A percentile compares a stretch with the other conserved stretches of the same genome.
Conservation (phyloP, 2,329 filamentous ascomycete genomes). For the Pseudopithomyces maydicus region DNA sequence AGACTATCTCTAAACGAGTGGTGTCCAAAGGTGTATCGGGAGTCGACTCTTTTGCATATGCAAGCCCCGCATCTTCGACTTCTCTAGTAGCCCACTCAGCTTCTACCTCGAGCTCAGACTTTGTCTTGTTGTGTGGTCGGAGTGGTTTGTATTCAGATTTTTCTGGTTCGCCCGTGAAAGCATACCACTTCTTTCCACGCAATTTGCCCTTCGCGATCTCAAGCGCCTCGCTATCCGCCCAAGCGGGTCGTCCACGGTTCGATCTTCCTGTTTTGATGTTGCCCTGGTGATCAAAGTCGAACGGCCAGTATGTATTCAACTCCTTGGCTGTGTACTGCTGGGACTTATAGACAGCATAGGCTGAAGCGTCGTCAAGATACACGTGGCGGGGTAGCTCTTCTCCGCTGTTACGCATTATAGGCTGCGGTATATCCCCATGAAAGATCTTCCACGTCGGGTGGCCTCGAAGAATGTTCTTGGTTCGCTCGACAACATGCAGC, state of each 20-base stretch:
- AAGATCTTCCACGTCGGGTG: constrained; percentile 49
- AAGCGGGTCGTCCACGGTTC: constrained; percentile 47
- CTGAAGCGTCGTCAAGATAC: constrained; percentile 48
- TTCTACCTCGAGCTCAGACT: constrained; percentile 5
- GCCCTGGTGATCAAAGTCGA: constrained; percentile 45
- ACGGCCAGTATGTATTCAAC: constrained; percentile 38
- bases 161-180: constrained; percentile 16
- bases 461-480: constrained; percentile 17
- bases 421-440: constrained; percentile 31
- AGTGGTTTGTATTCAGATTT: constrained; percentile 11
- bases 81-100: background rate
- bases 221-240: constrained; percentile 16
- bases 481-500: constrained; percentile 25
- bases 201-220: constrained; percentile 15
- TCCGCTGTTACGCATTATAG: constrained; percentile 25
- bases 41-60: background rate
- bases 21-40: background rate
- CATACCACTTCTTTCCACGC: constrained; percentile 16
- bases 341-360: constrained; percentile 38
- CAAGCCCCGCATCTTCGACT: background rate
- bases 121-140: constrained; percentile 8
- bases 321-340: constrained; percentile 32
- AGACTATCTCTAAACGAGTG: background rate
- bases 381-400: constrained; percentile 44
- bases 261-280: constrained; percentile 35